A percentile compares a stretch with the other conserved stretches of the same genome.
Conservation (phyloP, 2,329 filamentous ascomycete genomes). For the Venturia carpophila region DNA sequence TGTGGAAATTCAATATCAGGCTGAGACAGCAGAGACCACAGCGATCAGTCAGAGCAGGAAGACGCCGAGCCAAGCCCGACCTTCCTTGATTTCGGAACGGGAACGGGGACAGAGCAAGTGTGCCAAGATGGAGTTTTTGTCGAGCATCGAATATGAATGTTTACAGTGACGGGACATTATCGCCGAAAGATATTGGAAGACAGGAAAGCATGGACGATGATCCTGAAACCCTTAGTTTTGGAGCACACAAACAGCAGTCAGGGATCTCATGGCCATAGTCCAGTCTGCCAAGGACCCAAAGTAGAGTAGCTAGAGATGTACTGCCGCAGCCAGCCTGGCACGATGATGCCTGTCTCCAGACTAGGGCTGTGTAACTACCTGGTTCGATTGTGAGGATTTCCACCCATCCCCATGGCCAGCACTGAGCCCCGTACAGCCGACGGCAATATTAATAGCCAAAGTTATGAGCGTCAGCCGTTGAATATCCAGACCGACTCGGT, state of each 20-base stretch:
- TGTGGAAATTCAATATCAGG: constrained; percentile 3
- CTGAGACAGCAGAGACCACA: constrained; percentile 8
- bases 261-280: neutral
- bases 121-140: constrained; percentile 13
- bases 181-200: neutral
- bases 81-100: constrained; percentile 13
- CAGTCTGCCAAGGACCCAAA: neutral
- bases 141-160: constrained; percentile 11
- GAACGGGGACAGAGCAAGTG: constrained; percentile 2
- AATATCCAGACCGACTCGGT: neutral
- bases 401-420: neutral
- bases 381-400: neutral
- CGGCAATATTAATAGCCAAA: neutral
- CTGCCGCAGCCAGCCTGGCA: constrained; percentile 5
- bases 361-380: constrained; percentile 2
- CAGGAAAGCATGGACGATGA: constrained; percentile 10
- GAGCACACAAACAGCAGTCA: neutral
- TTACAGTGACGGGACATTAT: constrained; percentile 4
- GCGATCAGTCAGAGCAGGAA: constrained; percentile 8
- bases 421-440: neutral
- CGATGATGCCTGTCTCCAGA: constrained; percentile 1
- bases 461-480: neutral
- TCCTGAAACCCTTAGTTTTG: constrained; percentile 7
- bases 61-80: constrained; percentile 9
- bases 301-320: constrained; percentile 2